Conservation (phyloP, 1,284 basidiomycete genomes). For the Apiotrichum porosum region DNA sequence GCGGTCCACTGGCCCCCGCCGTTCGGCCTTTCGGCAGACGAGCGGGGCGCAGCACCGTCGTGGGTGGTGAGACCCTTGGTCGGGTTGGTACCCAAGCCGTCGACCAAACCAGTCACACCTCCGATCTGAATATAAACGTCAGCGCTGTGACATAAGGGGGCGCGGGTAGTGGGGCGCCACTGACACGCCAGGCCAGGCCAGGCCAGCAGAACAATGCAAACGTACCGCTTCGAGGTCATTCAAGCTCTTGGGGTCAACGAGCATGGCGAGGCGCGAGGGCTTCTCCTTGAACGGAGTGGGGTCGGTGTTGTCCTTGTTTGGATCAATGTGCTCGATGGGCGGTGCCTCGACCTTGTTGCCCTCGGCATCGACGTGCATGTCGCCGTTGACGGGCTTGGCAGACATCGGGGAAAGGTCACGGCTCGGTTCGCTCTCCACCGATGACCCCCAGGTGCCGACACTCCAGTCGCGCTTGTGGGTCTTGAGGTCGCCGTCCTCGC, state of each 20-base stretch:
- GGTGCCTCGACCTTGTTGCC: conserved; percentile 28
- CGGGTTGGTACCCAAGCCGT: conserved; percentile 67
- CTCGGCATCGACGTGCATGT: conserved; percentile 18
- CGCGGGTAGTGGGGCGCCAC: no score
- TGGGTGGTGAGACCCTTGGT: conserved; percentile 53
- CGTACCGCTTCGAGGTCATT: conserved; percentile 66
- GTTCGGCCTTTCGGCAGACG: conserved; percentile 29
- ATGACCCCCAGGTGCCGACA: conserved; percentile 30
- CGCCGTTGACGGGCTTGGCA: conserved; percentile 19
- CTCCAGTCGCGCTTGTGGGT: conserved; percentile 26
- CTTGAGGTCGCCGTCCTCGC: conserved; percentile 22
- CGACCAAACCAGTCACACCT: conserved; percentile 64
- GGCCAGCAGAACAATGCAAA: conserved; percentile 63
- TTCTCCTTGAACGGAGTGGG: conserved; percentile 66
- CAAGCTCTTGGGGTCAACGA: conserved; percentile 73
- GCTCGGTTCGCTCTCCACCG: conserved; percentile 16
- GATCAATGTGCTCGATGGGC: conserved; percentile 43
- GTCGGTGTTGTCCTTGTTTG: conserved; percentile 59
- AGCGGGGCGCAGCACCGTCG: conserved; percentile 17
- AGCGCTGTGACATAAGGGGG: no score
- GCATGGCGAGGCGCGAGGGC: conserved; percentile 71
- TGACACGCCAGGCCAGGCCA: conserved; percentile 67
- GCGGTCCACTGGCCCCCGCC: conserved; percentile 55
- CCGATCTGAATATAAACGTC: conserved; percentile 54
- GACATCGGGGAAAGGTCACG: conserved; percentile 9